Evolutionary conservation across 1,139 yeast species (phyloP).

Genomic region (Hyphopichia pseudoburtonii): DNA sequence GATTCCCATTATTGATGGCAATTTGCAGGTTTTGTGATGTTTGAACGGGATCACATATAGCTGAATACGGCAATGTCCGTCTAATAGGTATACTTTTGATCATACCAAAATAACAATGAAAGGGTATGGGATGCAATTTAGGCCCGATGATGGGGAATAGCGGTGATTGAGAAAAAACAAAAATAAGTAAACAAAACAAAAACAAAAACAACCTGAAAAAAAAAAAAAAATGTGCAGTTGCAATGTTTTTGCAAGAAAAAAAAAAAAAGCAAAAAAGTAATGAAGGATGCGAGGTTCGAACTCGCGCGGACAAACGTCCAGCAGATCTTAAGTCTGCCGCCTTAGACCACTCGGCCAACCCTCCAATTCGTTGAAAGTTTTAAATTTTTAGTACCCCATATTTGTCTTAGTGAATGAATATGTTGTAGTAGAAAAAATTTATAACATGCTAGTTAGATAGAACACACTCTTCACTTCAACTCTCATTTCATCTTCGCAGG

Average conservation of each 20-base stretch:
- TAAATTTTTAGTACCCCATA: neutral
- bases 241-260: too few relatives aligned
- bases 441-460: too few relatives aligned
- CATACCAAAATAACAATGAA: neutral
- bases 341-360: constrained; percentile 59
- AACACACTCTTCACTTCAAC: too few relatives aligned
- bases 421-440: neutral
- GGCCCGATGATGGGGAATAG: neutral
- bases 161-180: neutral
- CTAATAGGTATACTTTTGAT: constrained; percentile 1
- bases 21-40: constrained; percentile 40
- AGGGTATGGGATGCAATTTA: neutral
- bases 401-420: too few relatives aligned
- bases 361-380: constrained; percentile 25
- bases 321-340: constrained; percentile 57
- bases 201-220: neutral
- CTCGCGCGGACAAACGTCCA: constrained; percentile 74
- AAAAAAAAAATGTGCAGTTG: too few relatives aligned
- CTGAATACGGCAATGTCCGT: constrained; percentile 5
- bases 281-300: constrained; percentile 87
- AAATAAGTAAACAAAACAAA: neutral
- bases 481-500: too few relatives aligned
- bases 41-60: constrained; percentile 32
- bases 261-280: constrained; percentile 33
- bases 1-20: constrained; percentile 37